Evolutionary conservation across 306 rosid species (phyloP).

Genomic region (Crotalaria pallida): DNA sequence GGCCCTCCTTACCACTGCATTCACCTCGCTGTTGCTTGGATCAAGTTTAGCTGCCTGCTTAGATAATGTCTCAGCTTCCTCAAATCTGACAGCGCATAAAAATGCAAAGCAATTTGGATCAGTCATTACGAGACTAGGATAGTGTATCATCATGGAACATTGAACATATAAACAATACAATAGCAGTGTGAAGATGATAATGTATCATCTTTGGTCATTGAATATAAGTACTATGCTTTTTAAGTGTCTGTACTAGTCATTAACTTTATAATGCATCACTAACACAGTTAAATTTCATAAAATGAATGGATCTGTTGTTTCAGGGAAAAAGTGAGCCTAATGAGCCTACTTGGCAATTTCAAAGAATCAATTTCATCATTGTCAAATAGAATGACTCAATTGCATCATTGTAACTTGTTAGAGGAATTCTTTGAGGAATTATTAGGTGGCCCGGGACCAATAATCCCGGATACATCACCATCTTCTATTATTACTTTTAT

Average conservation of each 20-base stretch:
- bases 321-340: background rate
- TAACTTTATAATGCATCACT: background rate
- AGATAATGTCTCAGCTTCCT: constrained; percentile 66
- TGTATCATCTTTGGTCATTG: background rate
- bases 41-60: constrained; percentile 59
- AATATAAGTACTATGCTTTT: background rate
- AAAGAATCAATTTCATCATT: too few relatives aligned
- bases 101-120: constrained; percentile 32
- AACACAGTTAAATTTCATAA: background rate
- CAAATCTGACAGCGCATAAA: constrained; percentile 55
- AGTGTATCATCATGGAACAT: background rate
- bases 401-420: too few relatives aligned
- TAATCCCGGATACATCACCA: too few relatives aligned
- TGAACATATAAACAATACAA: background rate
- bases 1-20: constrained; percentile 50
- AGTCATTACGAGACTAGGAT: background rate
- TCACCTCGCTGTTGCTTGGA: constrained; percentile 54
- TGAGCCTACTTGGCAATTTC: background rate
- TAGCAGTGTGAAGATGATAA: background rate
- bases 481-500: too few relatives aligned
- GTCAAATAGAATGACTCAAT: too few relatives aligned
- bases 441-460: too few relatives aligned
- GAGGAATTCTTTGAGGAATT: too few relatives aligned
- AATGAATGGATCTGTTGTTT: background rate
- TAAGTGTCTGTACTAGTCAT: background rate